These are phyloP conservation scores for Pouteria campechiana DNA, from an alignment of 179 eudicot species.

Conservation along the genomic window DNA sequence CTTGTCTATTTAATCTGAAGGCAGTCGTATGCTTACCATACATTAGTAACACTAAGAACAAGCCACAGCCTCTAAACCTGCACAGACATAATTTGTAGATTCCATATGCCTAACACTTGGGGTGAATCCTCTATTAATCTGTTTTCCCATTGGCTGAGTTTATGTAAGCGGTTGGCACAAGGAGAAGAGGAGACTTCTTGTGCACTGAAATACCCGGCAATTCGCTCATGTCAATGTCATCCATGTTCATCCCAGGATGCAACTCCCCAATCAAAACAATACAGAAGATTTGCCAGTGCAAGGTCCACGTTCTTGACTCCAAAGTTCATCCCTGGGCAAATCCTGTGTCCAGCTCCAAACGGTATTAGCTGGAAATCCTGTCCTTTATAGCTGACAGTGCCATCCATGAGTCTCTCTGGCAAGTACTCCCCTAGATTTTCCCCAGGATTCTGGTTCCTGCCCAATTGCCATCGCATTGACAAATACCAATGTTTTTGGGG, in stretches of 20 bases:
- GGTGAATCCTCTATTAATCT: too few relatives aligned
- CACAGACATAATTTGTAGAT: too few relatives aligned
- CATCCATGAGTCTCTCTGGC: slow-evolving; percentile 17
- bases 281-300: slow-evolving; percentile 11
- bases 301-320: slow-evolving; percentile 13
- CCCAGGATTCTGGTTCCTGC: slow-evolving; percentile 19
- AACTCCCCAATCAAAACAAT: slow-evolving; percentile 15
- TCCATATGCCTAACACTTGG: too few relatives aligned
- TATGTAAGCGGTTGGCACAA: too few relatives aligned
- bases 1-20: too few relatives aligned
- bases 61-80: too few relatives aligned
- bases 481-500: slow-evolving; percentile 13
- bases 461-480: slow-evolving; percentile 18
- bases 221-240: slow-evolving; percentile 12
- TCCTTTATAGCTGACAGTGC: slow-evolving; percentile 7
- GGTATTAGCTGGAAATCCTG: slow-evolving; percentile 17
- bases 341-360: slow-evolving; percentile 19
- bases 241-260: slow-evolving; percentile 13
- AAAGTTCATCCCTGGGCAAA: slow-evolving; percentile 14
- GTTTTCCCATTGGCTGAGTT: too few relatives aligned
- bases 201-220: slow-evolving; percentile 19
- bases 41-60: too few relatives aligned
- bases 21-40: too few relatives aligned
- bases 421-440: slow-evolving; percentile 10
- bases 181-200: slow-evolving; percentile 21